These are phyloP conservation scores for Juglanconis sp. DNA, from an alignment of 2,329 filamentous ascomycete genomes.

Conservation along the genomic window DNA sequence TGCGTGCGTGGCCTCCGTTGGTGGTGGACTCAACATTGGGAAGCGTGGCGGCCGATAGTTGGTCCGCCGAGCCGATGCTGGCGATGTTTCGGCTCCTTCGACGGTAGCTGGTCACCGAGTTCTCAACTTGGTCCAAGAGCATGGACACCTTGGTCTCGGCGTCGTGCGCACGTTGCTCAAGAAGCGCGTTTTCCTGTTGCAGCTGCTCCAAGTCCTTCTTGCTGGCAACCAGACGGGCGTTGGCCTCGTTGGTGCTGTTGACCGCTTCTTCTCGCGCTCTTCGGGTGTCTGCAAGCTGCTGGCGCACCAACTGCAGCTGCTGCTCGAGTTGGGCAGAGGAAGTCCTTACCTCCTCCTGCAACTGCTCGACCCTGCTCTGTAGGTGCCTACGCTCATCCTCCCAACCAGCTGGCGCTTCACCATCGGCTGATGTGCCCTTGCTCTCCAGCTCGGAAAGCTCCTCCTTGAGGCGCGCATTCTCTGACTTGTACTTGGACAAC, in stretches of 20 bases:
- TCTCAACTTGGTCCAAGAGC: constrained; percentile 90
- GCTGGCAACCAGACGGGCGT: constrained; percentile 55
- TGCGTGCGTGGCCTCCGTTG: constrained; percentile 45
- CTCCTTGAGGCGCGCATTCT: constrained; percentile 77
- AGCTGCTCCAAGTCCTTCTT: constrained; percentile 74
- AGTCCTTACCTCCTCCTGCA: constrained; percentile 66
- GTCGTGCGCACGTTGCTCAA: constrained; percentile 82
- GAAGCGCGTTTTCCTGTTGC: constrained; percentile 73
- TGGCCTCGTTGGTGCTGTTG: constrained; percentile 50
- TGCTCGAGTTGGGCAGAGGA: constrained; percentile 67
- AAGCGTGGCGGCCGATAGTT: constrained; percentile 32
- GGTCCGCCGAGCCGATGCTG: constrained; percentile 49
- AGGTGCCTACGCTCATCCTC: constrained; percentile 69
- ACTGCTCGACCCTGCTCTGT: constrained; percentile 62
- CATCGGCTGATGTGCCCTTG: constrained; percentile 36
- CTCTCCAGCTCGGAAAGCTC: constrained; percentile 71
- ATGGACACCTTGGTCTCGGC: constrained; percentile 92
- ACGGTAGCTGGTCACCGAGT: constrained; percentile 90
- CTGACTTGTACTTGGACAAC: constrained; percentile 83
- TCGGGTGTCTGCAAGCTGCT: constrained; percentile 64
- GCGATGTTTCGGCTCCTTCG: constrained; percentile 63
- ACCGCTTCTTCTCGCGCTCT: constrained; percentile 67
- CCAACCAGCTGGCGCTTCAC: constrained; percentile 61
- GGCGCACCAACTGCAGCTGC: constrained; percentile 65
- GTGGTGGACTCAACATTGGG: constrained; percentile 27